Base-by-base conservation (phyloP, 257 asterid species). In the Cruciata laevipes region DNA sequence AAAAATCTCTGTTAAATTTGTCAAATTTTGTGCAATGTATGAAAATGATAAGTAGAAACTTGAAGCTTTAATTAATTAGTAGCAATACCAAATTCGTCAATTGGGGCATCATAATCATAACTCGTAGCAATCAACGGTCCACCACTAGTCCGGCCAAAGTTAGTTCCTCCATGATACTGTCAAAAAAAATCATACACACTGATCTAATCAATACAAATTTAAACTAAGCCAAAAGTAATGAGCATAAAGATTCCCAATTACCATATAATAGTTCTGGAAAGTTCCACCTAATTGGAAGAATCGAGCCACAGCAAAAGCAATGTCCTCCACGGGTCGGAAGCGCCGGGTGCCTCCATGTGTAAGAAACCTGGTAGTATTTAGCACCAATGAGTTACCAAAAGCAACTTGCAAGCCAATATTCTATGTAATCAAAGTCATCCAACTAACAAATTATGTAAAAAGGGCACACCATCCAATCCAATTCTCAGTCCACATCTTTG, bases 401-500 rank as follows among this genome's bases (percentile, higher is more conserved):
- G 33, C 23, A 71, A 49, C 27, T 52, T 13, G 60, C 9, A 59
- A 69, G 23, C n/a, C 14, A 10, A 44, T 62, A 42, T 13, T 42
- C 42, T 42, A 13, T 11, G 51, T 13, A 42, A 42, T 42, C 13
- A 52, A 42, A 66, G 7, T 63, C 73, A 68, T 49, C 25, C 60
- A 30, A 74, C 67, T 65, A 47, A 1, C 66, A 47, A 65, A 62
- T 0, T 7, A 53, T 51, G 31, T 18, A 14, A 32, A 27, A 23
- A 73, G 12, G 44, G 40, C 66, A 47, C 83, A 92, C 98, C 98
- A 92, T 83, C 98, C 98, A 30, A 83, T 84, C 98, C 98, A 92
- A 79, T 89, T 85, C 77, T 92, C 98, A 0, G 98, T 92, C 98
- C 98, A 92, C 89, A 92, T 79, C 75, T 89, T 92, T 2, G 97